phyloP scores from a whole-genome alignment of 2,329 filamentous ascomycete species.

The Periconia sp. region DNA sequence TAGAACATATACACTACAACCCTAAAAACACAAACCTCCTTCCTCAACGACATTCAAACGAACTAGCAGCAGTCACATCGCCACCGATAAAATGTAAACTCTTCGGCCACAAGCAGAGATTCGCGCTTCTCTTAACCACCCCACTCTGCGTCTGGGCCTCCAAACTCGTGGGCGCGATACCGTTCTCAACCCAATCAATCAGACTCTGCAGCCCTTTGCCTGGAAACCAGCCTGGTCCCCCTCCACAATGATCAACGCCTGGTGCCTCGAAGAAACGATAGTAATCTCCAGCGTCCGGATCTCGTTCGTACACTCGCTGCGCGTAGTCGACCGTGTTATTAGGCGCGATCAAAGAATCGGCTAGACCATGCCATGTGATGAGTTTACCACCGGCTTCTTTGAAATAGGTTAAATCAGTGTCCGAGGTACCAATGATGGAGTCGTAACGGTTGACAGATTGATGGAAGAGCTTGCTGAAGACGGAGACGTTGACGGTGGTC shows the following conservation, averaged over 20 bases:
- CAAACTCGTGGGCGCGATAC: slow-evolving; percentile 20
- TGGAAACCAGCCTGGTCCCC: slow-evolving; percentile 23
- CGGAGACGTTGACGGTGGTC: slow-evolving; percentile 3
- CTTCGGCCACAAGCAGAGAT: slow-evolving; percentile 19
- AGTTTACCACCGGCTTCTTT: slow-evolving; percentile 21
- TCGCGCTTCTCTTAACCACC: slow-evolving; percentile 2
- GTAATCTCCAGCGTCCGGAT: slow-evolving; percentile 18
- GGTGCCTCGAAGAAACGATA: slow-evolving; percentile 36
- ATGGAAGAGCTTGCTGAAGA: slow-evolving; percentile 11
- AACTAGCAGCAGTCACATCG: slow-evolving; percentile 27
- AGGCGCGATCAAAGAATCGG: slow-evolving; percentile 17
- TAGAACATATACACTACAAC: too few relatives aligned
- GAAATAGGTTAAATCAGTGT: slow-evolving; percentile 20
- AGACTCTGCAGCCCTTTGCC: slow-evolving; percentile 20
- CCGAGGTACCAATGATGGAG: slow-evolving; percentile 11
- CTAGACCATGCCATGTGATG: slow-evolving; percentile 26
- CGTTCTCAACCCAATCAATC: slow-evolving; percentile 34
- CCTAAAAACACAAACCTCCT: too few relatives aligned
- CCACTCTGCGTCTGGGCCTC: slow-evolving; percentile 8
- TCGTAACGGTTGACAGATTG: slow-evolving; percentile 10
- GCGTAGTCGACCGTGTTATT: slow-evolving; percentile 15
- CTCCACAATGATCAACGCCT: slow-evolving; percentile 29
- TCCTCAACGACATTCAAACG: not conserved
- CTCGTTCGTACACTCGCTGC: slow-evolving; percentile 11
- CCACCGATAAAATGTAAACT: slow-evolving; percentile 13